Evolutionary conservation across 345 rosid genomes (phyloP).

Genomic region (Lumnitzera racemosa): DNA sequence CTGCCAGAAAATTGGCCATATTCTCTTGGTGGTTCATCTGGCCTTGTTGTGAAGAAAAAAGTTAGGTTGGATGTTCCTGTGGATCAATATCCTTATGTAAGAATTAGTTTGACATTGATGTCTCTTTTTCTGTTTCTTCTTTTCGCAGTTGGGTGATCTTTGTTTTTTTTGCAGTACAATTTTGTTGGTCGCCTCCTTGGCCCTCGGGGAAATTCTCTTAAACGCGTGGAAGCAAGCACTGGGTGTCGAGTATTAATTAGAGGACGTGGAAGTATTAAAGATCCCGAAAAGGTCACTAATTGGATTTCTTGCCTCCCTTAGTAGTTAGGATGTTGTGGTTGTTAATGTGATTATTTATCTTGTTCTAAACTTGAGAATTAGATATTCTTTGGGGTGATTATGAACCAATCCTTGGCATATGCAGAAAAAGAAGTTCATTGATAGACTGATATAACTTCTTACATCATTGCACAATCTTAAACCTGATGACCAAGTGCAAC

Average conservation of each 20-base stretch:
- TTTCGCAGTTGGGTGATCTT: conserved; percentile 6
- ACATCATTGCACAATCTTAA: no score
- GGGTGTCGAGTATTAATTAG: conserved; percentile 91
- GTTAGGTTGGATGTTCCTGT: conserved; percentile 93
- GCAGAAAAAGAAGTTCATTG: no score
- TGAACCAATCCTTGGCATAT: no score
- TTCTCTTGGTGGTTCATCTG: conserved; percentile 72
- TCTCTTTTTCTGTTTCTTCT: not conserved
- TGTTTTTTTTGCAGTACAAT: conserved; percentile 57
- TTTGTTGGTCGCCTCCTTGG: conserved; percentile 99
- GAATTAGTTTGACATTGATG: conserved; percentile 8
- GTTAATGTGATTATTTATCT: no score
- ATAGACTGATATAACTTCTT: no score
- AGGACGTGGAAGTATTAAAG: conserved; percentile 94
- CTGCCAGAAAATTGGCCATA: conserved; percentile 69
- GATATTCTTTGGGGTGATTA: no score
- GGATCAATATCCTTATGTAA: conserved; percentile 71
- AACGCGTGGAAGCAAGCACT: conserved; percentile 94
- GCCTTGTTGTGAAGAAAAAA: conserved; percentile 78
- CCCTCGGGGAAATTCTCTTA: conserved; percentile 95
- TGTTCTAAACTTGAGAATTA: no score
- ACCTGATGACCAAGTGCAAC: no score
- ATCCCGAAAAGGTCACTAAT: conserved; percentile 59
- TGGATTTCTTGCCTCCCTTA: no score
- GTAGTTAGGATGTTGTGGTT: no score